These are phyloP conservation scores for Stephania japonica DNA, from an alignment of 164 flowering plant genomes.

Conservation along the genomic window DNA sequence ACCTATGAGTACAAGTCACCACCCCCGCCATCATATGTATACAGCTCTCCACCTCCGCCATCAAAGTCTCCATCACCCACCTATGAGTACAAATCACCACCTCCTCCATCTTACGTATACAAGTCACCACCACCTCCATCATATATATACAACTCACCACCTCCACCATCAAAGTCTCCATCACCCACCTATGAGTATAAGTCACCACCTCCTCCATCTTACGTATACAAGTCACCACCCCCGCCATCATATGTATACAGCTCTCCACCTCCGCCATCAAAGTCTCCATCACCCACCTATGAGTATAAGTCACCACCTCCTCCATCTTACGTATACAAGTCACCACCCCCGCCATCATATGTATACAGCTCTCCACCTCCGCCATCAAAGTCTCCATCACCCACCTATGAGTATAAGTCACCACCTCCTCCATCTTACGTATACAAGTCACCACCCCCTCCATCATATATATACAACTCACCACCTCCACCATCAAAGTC, in stretches of 20 bases:
- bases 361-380: neutral
- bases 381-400: too few relatives aligned
- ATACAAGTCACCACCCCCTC: neutral
- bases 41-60: neutral
- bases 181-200: neutral
- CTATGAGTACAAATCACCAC: neutral
- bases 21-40: neutral
- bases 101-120: neutral
- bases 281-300: neutral
- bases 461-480: neutral
- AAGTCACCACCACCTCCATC: neutral
- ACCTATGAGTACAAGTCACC: neutral
- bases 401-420: too few relatives aligned
- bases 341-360: neutral
- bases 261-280: neutral
- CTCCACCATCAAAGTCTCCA: neutral
- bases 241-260: neutral
- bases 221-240: neutral
- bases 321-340: neutral
- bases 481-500: neutral
- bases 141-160: neutral
- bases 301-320: neutral
- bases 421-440: neutral
- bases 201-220: neutral
- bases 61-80: neutral